phyloP scores from a whole-genome alignment of 2,329 filamentous ascomycete species.

The Paraphoma sp. region DNA sequence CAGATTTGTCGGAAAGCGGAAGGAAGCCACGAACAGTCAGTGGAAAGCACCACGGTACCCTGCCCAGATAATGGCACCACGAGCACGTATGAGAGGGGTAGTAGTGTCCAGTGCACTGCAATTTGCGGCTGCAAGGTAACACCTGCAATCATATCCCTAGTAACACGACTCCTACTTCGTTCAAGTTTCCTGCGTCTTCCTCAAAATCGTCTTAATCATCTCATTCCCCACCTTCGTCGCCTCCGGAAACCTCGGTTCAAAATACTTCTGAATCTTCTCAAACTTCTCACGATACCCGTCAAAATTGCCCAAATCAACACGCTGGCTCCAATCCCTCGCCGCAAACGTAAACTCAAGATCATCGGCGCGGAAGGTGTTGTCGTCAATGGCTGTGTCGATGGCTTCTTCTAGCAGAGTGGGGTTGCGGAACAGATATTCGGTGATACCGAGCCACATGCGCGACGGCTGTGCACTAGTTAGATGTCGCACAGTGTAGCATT shows the following conservation, averaged over 20 bases:
- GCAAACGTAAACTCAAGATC: constrained; percentile 98
- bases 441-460: constrained; percentile 95
- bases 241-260: constrained; percentile 86
- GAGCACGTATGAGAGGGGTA: too few relatives aligned
- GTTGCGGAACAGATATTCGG: constrained; percentile 92
- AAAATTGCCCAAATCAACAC: constrained; percentile 89
- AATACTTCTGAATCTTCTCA: constrained; percentile 87
- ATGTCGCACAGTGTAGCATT: background rate
- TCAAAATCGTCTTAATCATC: constrained; percentile 95
- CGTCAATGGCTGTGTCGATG: constrained; percentile 83
- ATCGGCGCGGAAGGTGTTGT: constrained; percentile 91
- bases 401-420: constrained; percentile 80
- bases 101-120: too few relatives aligned
- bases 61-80: too few relatives aligned
- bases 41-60: too few relatives aligned
- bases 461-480: constrained; percentile 66
- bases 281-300: constrained; percentile 93
- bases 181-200: constrained; percentile 64
- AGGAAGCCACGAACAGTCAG: too few relatives aligned
- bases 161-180: too few relatives aligned
- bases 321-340: constrained; percentile 93
- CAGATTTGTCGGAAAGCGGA: too few relatives aligned
- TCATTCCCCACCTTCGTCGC: constrained; percentile 88
- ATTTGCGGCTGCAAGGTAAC: too few relatives aligned
- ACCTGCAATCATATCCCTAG: too few relatives aligned